Evolutionary conservation across 2,329 filamentous ascomycete species (phyloP).

Genomic region (Nigrograna mackinnonii): DNA sequence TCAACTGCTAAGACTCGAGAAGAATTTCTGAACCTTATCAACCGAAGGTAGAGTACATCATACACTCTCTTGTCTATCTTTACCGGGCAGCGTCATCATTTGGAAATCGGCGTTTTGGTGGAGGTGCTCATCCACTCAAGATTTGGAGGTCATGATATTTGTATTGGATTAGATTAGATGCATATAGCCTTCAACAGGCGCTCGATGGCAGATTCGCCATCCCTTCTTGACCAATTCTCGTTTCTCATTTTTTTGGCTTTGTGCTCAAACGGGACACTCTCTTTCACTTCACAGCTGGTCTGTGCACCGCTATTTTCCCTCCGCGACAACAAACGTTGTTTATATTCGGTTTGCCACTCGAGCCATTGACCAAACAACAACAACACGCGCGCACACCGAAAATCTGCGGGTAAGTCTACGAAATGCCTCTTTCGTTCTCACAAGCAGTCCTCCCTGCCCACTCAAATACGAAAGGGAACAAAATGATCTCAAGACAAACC

Average conservation of each 20-base stretch:
- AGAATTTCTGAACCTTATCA: constrained; percentile 82
- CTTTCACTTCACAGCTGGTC: no score
- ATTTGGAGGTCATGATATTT: constrained; percentile 19
- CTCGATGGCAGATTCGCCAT: constrained; percentile 8
- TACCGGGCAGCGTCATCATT: constrained; percentile 1
- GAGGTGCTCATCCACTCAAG: constrained; percentile 34
- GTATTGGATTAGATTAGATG: constrained; percentile 20
- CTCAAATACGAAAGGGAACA: no score
- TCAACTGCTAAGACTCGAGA: constrained; percentile 91
- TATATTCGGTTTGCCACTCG: neutral
- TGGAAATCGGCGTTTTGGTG: constrained; percentile 7
- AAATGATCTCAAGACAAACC: no score
- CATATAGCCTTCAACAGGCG: constrained; percentile 35
- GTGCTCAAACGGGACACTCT: no score
- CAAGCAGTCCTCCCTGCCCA: no score
- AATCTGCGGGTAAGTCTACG: neutral
- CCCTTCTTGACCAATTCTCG: neutral
- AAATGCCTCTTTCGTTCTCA: no score
- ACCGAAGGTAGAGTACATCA: constrained; percentile 22
- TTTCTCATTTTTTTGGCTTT: no score
- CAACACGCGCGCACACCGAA: neutral
- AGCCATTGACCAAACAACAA: neutral
- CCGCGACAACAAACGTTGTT: no score
- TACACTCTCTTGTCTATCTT: neutral
- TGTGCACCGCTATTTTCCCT: no score